Conservation (phyloP, 2,329 filamentous ascomycete genomes). For the Ophiosphaerella korrae region DNA sequence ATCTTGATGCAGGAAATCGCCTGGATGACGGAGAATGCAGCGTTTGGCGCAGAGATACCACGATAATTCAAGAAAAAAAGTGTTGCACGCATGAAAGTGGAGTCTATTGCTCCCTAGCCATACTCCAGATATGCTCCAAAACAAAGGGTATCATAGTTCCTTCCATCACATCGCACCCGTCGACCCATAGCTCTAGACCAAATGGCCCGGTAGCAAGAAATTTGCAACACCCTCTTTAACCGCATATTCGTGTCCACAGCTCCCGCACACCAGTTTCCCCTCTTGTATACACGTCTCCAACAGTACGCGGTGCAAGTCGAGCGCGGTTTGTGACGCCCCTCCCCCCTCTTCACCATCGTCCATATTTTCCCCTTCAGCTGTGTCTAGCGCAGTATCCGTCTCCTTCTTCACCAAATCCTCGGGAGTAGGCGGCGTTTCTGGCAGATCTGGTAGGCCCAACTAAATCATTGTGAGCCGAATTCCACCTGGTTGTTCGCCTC, state of each 20-base stretch:
- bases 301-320: conserved; percentile 79
- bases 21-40: not conserved
- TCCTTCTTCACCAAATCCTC: conserved; percentile 38
- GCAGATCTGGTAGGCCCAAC: conserved; percentile 79
- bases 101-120: not conserved
- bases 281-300: conserved; percentile 89
- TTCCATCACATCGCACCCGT: not conserved
- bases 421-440: conserved; percentile 46
- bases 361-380: conserved; percentile 40
- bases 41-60: conserved; percentile 7
- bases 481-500: not conserved
- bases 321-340: conserved; percentile 67
- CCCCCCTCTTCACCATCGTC: conserved; percentile 57
- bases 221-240: conserved; percentile 97
- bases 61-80: conserved; percentile 1
- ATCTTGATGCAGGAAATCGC: too few relatives aligned
- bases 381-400: conserved; percentile 1
- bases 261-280: conserved; percentile 86
- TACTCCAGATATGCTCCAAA: not conserved
- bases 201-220: conserved; percentile 89
- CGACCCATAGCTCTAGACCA: conserved; percentile 61
- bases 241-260: conserved; percentile 91
- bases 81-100: not conserved
- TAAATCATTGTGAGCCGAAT: conserved; percentile 42
- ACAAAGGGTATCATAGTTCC: conserved; percentile 30